Conservation (phyloP, 352 stramenopile genomes). For the Thraustochytrium sp. region DNA sequence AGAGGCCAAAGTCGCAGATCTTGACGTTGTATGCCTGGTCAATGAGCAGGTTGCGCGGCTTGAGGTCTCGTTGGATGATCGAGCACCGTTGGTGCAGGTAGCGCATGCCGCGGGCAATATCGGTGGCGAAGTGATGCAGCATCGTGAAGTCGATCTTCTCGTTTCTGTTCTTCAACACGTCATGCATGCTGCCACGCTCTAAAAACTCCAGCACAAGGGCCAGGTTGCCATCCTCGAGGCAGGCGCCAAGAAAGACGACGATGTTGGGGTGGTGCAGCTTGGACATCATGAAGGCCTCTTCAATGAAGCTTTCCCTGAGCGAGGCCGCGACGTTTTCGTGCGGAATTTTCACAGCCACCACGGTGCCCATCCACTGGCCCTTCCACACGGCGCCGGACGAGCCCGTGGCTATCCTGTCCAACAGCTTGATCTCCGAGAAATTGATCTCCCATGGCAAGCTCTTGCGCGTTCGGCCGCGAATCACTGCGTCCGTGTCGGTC, state of each 20-base stretch:
- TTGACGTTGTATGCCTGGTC: conserved; percentile 79
- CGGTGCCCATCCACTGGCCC: conserved; percentile 25
- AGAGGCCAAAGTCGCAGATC: conserved; percentile 81
- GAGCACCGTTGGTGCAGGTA: conserved; percentile 75
- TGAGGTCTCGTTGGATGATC: conserved; percentile 78
- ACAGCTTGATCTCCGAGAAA: conserved; percentile 24
- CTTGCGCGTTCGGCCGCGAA: too few species aligned
- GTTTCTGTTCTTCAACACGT: conserved; percentile 72
- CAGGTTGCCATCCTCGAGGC: conserved; percentile 83
- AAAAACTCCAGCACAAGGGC: conserved; percentile 93
- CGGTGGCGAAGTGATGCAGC: conserved; percentile 68
- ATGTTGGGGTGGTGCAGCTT: conserved; percentile 51
- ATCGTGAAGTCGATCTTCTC: background rate
- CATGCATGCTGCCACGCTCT: conserved; percentile 87
- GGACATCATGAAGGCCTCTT: conserved; percentile 55
- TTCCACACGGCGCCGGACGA: background rate
- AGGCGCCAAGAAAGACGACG: conserved; percentile 75
- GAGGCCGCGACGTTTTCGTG: background rate
- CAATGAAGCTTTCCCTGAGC: conserved; percentile 46
- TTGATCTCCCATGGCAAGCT: conserved; percentile 12
- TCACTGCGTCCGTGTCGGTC: too few species aligned
- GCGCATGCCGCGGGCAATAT: conserved; percentile 76
- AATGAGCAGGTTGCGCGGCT: conserved; percentile 79
- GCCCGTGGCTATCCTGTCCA: background rate
- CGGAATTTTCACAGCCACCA: conserved; percentile 34